These are phyloP conservation scores for Aspergillus jensenii DNA, from an alignment of 2,329 filamentous ascomycete species.

Conservation along the genomic window DNA sequence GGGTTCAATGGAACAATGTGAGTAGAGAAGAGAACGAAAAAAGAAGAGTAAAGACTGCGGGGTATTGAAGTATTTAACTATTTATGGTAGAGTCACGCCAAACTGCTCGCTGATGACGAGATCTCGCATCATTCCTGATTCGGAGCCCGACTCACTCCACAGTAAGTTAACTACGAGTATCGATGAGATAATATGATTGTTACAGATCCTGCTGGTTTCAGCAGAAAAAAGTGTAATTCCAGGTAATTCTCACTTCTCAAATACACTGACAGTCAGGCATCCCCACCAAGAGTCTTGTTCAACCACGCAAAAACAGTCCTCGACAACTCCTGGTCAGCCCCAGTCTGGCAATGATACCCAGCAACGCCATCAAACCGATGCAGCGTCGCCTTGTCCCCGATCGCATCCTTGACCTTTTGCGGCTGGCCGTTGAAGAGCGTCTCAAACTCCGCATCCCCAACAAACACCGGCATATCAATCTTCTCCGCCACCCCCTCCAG, in stretches of 20 bases:
- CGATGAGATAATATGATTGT: too few species aligned
- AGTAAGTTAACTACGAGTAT: too few species aligned
- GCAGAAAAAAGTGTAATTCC: too few species aligned
- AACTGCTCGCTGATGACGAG: not conserved
- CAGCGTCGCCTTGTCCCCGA: not conserved
- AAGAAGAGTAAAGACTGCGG: not conserved
- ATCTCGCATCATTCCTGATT: constrained; percentile 1
- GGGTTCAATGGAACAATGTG: not conserved
- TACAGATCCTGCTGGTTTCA: too few species aligned
- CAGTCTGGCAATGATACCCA: constrained; percentile 1
- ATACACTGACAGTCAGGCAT: too few species aligned
- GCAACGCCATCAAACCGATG: not conserved
- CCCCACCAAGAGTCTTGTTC: not conserved
- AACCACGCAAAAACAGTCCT: not conserved
- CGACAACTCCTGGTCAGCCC: not conserved
- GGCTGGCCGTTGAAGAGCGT: not conserved
- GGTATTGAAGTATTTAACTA: constrained; percentile 1
- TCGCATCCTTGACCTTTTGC: not conserved
- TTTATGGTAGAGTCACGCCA: constrained; percentile 2
- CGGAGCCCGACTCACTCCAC: not conserved
- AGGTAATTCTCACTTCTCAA: too few species aligned
- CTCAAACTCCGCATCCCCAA: not conserved
- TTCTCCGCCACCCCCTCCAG: not conserved
- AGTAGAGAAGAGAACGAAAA: not conserved
- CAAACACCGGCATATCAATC: constrained; percentile 3